Base-by-base conservation (phyloP, 148 eudicot species). In the Limonium bicolor region DNA sequence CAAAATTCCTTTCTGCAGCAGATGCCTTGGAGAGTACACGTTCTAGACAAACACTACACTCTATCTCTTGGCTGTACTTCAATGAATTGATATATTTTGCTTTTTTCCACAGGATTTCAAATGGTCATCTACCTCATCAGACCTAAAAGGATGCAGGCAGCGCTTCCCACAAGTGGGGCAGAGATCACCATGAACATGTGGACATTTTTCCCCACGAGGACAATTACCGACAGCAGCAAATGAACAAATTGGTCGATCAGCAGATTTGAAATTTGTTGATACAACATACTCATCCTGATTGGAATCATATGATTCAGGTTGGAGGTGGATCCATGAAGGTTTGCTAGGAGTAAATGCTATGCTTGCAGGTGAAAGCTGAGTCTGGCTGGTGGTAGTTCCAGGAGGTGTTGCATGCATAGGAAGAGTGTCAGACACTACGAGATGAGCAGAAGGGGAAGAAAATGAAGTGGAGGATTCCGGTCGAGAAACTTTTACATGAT, bases 1-100 rank as follows among this genome's bases (percentile, higher is more conserved):
- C 99, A 55, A 90, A 90, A 65, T 85, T 90, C 18, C 95, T 68
- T 50, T 90, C 95, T 24, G 70, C 56, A 18, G 72, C 33, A 26
- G 64, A 55, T 20, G 78, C 64, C 56, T 90, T 90, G 8, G 81
- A 65, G 50, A 90, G 86, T 34, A 90, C 94, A 30, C 75, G 77
- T 64, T 90, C 99, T 31, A 90, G 86, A 67, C 99, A 90, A 45
- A 90, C 99, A 38, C 85, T 64, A 54, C 99, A 90, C 61, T 90
- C 99, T 42, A 90, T 84, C 59, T 85, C 95, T 61, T 90, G 99
- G 62, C 99, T 90, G 20, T 56, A 78, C 53, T 66, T 71, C 48
- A 90, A 67, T 7, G 78, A 70, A 24, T 24, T 43, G 15, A 43
- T 18, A 13, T 43, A 31, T 5, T 25, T 50, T 80, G 93, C 73